Evolutionary conservation across 345 rosid genomes (phyloP), one percentile per base, ranked within the genome.

Genomic region (Acer negundo): DNA sequence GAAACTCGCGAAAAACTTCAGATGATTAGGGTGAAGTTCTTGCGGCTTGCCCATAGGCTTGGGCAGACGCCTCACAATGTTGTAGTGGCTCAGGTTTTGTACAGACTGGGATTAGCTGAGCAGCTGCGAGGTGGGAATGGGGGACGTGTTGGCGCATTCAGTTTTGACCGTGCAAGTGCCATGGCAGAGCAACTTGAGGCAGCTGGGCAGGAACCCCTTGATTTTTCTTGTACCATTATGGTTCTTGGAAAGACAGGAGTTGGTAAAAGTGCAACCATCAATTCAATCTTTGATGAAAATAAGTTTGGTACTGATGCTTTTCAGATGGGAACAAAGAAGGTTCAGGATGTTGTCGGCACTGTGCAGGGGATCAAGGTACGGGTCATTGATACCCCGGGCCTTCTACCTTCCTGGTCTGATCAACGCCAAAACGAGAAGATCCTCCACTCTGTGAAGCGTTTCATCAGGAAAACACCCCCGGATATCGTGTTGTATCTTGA

Each of bases 21-120:
- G 87, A 91, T 94, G 94, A 93, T 94, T 76, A 88, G 99, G 82
- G 98, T 97, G 40, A 97, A 97, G 81, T 97, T 97, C 87, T 82
- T 97, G 88, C 88, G 99, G 83, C 97, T 97, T 80, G 97, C 99
- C 1, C 93, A 87, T 82, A 90, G 99, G 87, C 94, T 97, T 66
- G 98, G 99, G 77, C 99, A 94, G 84, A 94, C 97, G 42, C 99
- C 99, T 8, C 99, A 97, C 81, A 97, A 97, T 83, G 99, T 97
- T 67, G 98, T 97, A 15, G 99, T 97, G 79, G 98, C 99, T 23
- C 99, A 97, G 90, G 99, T 97, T 81, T 82, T 97, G 77, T 97
- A 97, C 85, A 88, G 99, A 81, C 86, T 97, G 75, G 99, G 98
- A 76, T 83, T 97, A 73, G 99, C 99, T 13, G 99, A 97, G 84